A percentile compares a stretch with the other conserved stretches of the same genome.
These are phyloP conservation scores for Takashimella tepidaria DNA, from an alignment of 1,284 basidiomycete genomes.

Conservation along the genomic window DNA sequence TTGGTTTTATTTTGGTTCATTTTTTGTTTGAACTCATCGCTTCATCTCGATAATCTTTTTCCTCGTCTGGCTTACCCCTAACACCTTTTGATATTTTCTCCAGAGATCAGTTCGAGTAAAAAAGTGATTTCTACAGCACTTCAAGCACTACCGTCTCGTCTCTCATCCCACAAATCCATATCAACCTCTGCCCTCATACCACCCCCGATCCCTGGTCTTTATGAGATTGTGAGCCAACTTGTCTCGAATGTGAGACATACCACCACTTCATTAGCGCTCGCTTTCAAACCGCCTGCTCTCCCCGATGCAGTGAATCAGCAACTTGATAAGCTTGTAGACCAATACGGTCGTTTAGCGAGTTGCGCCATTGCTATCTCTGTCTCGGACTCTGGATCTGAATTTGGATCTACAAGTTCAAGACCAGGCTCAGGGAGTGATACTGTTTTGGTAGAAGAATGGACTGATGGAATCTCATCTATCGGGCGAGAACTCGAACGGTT, in stretches of 20 bases:
- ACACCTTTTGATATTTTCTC: too few species aligned
- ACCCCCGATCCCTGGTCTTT: conserved; percentile 22
- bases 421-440: not conserved
- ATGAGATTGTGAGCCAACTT: conserved; percentile 21
- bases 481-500: conserved; percentile 21
- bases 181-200: not conserved
- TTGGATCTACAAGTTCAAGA: not conserved
- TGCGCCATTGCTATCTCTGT: conserved; percentile 26
- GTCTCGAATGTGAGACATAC: conserved; percentile 22
- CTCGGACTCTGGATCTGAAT: conserved; percentile 2
- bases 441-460: conserved; percentile 32
- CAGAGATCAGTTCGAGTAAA: too few species aligned
- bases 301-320: conserved; percentile 25
- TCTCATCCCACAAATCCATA: not conserved
- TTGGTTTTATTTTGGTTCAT: too few species aligned
- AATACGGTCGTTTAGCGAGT: conserved; percentile 24
- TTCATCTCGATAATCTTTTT: too few species aligned
- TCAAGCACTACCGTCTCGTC: conserved; percentile 3
- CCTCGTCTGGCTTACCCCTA: too few species aligned
- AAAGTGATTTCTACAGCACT: not conserved
- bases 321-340: conserved; percentile 32
- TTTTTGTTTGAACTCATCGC: too few species aligned
- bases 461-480: conserved; percentile 20
- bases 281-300: conserved; percentile 42
- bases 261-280: conserved; percentile 32